Percentiles rank a stretch among this genome's conserved stretches.
These are phyloP conservation scores for Phaeomoniella chlamydospora DNA, from an alignment of 2,329 filamentous ascomycete species.

Conservation along the genomic window DNA sequence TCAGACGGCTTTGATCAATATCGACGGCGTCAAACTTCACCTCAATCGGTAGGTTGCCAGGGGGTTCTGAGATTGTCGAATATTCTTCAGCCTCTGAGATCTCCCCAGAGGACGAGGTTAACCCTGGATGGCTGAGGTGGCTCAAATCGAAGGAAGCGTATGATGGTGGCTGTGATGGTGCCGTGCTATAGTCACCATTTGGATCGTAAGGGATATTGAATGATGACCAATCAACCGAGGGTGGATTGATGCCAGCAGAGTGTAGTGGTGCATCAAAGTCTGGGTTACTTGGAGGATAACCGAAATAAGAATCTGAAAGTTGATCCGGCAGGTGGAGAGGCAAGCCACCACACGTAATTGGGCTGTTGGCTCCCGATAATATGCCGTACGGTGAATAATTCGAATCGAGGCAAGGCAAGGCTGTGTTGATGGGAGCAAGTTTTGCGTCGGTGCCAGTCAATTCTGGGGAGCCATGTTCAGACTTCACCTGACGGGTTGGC, in stretches of 20 bases:
- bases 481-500: conserved; percentile 21
- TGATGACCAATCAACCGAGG: conserved; percentile 32
- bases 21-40: conserved; percentile 2
- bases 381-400: conserved; percentile 8
- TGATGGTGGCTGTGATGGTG: conserved; percentile 28
- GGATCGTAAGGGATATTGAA: conserved; percentile 25
- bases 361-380: conserved; percentile 1
- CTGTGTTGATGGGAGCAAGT: conserved; percentile 17
- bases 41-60: conserved; percentile 15
- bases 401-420: conserved; percentile 16
- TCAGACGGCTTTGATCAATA: conserved; percentile 15
- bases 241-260: conserved; percentile 23
- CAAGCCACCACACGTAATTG: background rate
- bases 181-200: conserved; percentile 17
- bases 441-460: conserved; percentile 11
- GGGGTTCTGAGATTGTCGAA: conserved; percentile 15
- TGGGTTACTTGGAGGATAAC: conserved; percentile 22
- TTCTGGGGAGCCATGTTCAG: conserved; percentile 31
- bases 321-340: conserved; percentile 20
- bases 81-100: conserved; percentile 33
- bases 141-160: conserved; percentile 31
- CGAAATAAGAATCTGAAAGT: conserved; percentile 23
- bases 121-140: conserved; percentile 18
- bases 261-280: conserved; percentile 20
- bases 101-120: conserved; percentile 33